Evolutionary conservation across 116 monocot genomes (phyloP), one percentile per base, ranked within the genome.

Genomic region (Dioscorea cayenensis): DNA sequence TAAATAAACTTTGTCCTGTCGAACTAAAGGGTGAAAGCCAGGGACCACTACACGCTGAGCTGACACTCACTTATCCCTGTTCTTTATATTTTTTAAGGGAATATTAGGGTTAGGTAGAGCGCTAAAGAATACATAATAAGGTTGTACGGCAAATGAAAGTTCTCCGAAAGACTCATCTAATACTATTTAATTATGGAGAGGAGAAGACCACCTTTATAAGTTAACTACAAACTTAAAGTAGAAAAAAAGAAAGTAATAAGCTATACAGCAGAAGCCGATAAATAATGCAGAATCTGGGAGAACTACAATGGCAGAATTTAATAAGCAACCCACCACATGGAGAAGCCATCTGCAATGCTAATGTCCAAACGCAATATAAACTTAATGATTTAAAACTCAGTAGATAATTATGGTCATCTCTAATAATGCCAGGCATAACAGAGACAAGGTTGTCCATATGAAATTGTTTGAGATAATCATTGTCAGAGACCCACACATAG

Each of bases 401-500:
- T 27, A 20, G 62, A 62, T 27, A 62, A 62, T 23, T 4, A 62
- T 32, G 29, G 38, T 49, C 23, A 25, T 50, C 50, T 69, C 38
- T 21, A 43, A 50, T 50, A 25, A 51, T 69, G 49, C 67, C 65
- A 50, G 50, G 19, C 51, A 69, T 69, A n/a, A 11, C 49, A 48
- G 49, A 68, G 21, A 12, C 67, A 20, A 21, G 50, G 19, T 69
- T 21, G 16, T 35, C 51, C 22, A 38, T 51, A 25, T 69, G 23
- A 69, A 50, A 51, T 51, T 22, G 21, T 25, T 51, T n/a, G 27
- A 25, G 22, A 49, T 28, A 60, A 70, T 67, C 69, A 74, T 71
- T 36, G n/a, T 80, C 49, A n/a, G 22, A 70, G 70, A 27, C 60
- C 65, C 72, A 78, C 75, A 74, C 66, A 51, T 60, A 43, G 28